These are phyloP conservation scores for Candida pini DNA, from an alignment of 805 yeast species.

Conservation along the genomic window DNA sequence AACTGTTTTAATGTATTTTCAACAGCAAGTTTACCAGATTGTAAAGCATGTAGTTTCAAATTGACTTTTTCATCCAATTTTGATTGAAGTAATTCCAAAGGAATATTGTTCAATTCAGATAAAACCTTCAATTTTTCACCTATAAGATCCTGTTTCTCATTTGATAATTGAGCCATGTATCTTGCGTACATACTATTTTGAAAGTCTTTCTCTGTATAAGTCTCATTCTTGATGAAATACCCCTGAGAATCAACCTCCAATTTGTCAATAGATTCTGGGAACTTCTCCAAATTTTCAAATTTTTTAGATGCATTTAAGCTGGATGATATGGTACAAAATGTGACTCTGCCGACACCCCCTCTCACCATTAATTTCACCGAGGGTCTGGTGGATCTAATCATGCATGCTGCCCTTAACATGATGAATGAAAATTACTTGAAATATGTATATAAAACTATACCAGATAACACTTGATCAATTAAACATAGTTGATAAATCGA, in stretches of 20 bases:
- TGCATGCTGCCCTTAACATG: no score
- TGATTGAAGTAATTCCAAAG: conserved; percentile 16
- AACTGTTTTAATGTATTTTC: conserved; percentile 13
- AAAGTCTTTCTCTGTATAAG: conserved; percentile 18
- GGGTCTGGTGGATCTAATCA: no score
- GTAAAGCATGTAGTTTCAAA: conserved; percentile 3
- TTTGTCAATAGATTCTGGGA: conserved; percentile 6
- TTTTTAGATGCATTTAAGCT: no score
- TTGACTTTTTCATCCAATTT: conserved; percentile 19
- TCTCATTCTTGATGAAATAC: conserved; percentile 13
- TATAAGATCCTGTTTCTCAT: conserved; percentile 20
- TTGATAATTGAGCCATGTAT: conserved; percentile 12
- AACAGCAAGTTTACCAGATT: conserved; percentile 5
- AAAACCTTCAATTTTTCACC: conserved; percentile 20
- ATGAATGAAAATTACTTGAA: no score
- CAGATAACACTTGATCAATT: no score
- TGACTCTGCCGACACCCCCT: no score
- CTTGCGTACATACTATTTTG: conserved; percentile 17
- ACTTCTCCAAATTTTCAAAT: conserved; percentile 1
- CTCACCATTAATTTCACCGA: no score
- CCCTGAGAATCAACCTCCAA: conserved; percentile 22
- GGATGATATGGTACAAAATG: no score
- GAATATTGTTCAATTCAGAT: conserved; percentile 15
- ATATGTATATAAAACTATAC: no score
- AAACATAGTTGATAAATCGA: no score